phyloP scores from a whole-genome alignment of 2,329 filamentous ascomycete species.

The Thelonectria blattea region DNA sequence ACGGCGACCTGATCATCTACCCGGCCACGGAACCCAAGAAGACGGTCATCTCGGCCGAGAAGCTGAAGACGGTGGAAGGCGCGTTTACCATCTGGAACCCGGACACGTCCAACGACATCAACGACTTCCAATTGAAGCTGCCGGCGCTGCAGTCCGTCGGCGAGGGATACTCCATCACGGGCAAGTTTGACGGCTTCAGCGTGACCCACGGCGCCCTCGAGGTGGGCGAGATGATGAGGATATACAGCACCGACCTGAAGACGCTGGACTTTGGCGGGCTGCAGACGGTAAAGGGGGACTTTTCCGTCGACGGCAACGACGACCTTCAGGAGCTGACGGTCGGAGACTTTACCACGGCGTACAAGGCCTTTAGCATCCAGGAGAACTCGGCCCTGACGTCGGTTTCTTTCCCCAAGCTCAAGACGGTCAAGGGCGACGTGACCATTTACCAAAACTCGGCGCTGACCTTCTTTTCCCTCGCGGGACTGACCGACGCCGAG shows the following conservation, averaged over 20 bases:
- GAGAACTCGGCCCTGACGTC: slow-evolving; percentile 30
- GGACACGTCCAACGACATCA: slow-evolving; percentile 25
- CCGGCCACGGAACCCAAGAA: slow-evolving; percentile 33
- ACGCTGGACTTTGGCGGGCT: slow-evolving; percentile 32
- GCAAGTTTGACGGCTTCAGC: slow-evolving; percentile 28
- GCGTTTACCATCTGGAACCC: slow-evolving; percentile 34
- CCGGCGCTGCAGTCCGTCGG: slow-evolving; percentile 30
- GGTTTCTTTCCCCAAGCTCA: slow-evolving; percentile 33
- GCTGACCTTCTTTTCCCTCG: slow-evolving; percentile 24
- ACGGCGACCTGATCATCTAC: slow-evolving; percentile 37
- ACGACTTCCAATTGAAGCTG: slow-evolving; percentile 30
- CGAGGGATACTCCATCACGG: slow-evolving; percentile 34
- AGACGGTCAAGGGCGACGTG: slow-evolving; percentile 34
- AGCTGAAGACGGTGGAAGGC: slow-evolving; percentile 32
- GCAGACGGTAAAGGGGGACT: slow-evolving; percentile 33
- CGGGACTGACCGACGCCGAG: slow-evolving; percentile 33
- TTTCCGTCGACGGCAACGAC: slow-evolving; percentile 34
- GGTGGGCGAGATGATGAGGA: slow-evolving; percentile 32
- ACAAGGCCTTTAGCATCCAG: slow-evolving; percentile 34
- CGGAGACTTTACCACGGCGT: slow-evolving; percentile 25
- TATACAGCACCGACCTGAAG: slow-evolving; percentile 32
- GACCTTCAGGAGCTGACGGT: slow-evolving; percentile 29
- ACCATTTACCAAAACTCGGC: slow-evolving; percentile 34
- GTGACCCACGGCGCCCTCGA: slow-evolving; percentile 30
- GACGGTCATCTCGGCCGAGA: slow-evolving; percentile 31